Conservation (phyloP, 495 filamentous ascomycete species). For the Hyaloscypha hepaticicola region DNA sequence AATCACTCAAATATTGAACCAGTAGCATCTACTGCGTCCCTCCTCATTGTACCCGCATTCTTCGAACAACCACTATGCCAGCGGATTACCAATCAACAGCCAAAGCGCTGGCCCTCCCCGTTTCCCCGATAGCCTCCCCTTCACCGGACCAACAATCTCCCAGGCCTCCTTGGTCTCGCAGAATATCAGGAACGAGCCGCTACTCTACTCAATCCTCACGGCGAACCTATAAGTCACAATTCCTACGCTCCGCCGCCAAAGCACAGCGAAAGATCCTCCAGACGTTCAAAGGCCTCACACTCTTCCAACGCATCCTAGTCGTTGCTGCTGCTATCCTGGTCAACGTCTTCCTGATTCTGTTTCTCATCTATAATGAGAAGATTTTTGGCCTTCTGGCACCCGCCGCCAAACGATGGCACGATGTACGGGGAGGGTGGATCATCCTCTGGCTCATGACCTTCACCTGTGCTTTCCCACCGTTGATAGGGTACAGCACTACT, state of each 20-base stretch:
- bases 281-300: slow-evolving; percentile 53
- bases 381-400: slow-evolving; percentile 74
- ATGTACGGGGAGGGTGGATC: slow-evolving; percentile 66
- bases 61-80: slow-evolving; percentile 39
- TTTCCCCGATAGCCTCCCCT: slow-evolving; percentile 43
- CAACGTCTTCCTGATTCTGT: slow-evolving; percentile 57
- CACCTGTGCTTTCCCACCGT: slow-evolving; percentile 78
- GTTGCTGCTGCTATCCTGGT: slow-evolving; percentile 47
- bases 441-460: slow-evolving; percentile 79
- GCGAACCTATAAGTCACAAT: slow-evolving; percentile 42
- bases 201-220: slow-evolving; percentile 29
- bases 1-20: neutral
- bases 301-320: slow-evolving; percentile 59
- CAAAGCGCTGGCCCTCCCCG: slow-evolving; percentile 61
- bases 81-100: slow-evolving; percentile 63
- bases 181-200: slow-evolving; percentile 34
- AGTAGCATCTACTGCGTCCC: neutral
- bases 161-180: slow-evolving; percentile 35
- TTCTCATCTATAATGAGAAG: slow-evolving; percentile 71
- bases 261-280: slow-evolving; percentile 37
- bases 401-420: slow-evolving; percentile 69
- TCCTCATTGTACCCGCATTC: neutral
- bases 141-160: slow-evolving; percentile 19
- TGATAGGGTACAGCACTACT: slow-evolving; percentile 86
- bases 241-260: slow-evolving; percentile 46